Base-by-base conservation (phyloP, 2,329 filamentous ascomycete species). In the Sarocladium oryzae region DNA sequence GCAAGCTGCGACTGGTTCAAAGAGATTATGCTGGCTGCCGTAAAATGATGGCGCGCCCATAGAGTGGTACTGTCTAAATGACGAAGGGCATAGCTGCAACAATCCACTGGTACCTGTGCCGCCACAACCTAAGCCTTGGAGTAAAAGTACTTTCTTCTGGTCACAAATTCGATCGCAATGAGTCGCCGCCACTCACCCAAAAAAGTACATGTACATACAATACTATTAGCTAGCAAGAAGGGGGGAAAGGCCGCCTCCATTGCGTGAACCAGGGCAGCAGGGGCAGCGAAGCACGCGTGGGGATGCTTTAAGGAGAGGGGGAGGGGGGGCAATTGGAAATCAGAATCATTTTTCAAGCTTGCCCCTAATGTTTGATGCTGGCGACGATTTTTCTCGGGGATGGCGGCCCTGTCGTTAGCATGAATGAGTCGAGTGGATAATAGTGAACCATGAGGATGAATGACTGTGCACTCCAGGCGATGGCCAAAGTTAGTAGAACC, bases 201-300 rank as follows among this genome's bases (percentile, higher is more conserved):
- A 26, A 28, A 28, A 28, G 15, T 26, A n/a, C n/a, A n/a, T n/a
- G n/a, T n/a, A n/a, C n/a, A n/a, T n/a, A n/a, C n/a, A n/a, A n/a
- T n/a, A n/a, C n/a, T n/a, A n/a, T n/a, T n/a, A n/a, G n/a, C n/a
- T n/a, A n/a, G n/a, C n/a, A n/a, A n/a, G n/a, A n/a, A n/a, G n/a
- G n/a, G n/a, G n/a, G n/a, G n/a, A n/a, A n/a, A n/a, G n/a, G n/a
- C n/a, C n/a, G n/a, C n/a, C n/a, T n/a, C 37, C n/a, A 23, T 21
- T 15, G 16, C 20, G 9, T 11, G 21, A 20, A 23, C 40, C 40
- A 43, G 40, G 40, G 40, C 21, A 43, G 40, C 40, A 43, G 23
- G 40, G 40, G 40, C 23, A 15, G 6, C 40, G 21, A 43, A 28
- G 40, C 13, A 26, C 26, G 43, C 43, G 43, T 48, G 43, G 43